Conservation (phyloP, 192 early-diverging fungal genomes). For the Coemansia sp. region DNA sequence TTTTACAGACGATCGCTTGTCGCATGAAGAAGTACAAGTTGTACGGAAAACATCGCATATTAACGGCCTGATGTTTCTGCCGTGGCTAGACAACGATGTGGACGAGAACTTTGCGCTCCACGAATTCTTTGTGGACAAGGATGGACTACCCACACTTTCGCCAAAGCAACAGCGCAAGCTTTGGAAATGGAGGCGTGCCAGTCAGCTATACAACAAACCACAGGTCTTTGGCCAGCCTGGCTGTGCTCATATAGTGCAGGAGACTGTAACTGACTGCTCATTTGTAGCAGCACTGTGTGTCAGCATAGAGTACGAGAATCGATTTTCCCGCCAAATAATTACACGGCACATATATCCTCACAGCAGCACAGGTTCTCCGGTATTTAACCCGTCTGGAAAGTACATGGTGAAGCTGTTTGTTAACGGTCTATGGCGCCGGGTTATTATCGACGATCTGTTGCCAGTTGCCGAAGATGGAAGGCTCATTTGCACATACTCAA, state of each 20-base stretch:
- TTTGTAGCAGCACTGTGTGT: slow-evolving; percentile 93
- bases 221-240: slow-evolving; percentile 70
- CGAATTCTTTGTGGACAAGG: slow-evolving; percentile 69
- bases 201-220: slow-evolving; percentile 68
- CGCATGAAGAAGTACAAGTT: slow-evolving; percentile 61
- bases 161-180: slow-evolving; percentile 73
- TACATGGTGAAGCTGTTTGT: slow-evolving; percentile 84
- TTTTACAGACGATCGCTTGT: slow-evolving; percentile 20
- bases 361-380: slow-evolving; percentile 65
- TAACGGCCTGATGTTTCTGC: slow-evolving; percentile 71
- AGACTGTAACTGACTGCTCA: slow-evolving; percentile 93
- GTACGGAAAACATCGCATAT: slow-evolving; percentile 68
- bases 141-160: slow-evolving; percentile 75
- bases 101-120: slow-evolving; percentile 61
- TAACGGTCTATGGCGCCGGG: slow-evolving; percentile 84
- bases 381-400: slow-evolving; percentile 85
- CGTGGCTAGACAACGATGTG: slow-evolving; percentile 70
- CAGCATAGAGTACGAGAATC: slow-evolving; percentile 74
- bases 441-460: slow-evolving; percentile 85
- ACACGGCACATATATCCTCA: slow-evolving; percentile 89
- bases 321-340: slow-evolving; percentile 77
- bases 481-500: slow-evolving; percentile 89
- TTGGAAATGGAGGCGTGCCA: slow-evolving; percentile 80
- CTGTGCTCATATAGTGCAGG: slow-evolving; percentile 71
- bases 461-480: slow-evolving; percentile 71